Percentiles rank a stretch among this genome's conserved stretches.
Evolutionary conservation across 768 basidiomycete genomes (phyloP).

Genomic region (Boletus sensibilis): DNA sequence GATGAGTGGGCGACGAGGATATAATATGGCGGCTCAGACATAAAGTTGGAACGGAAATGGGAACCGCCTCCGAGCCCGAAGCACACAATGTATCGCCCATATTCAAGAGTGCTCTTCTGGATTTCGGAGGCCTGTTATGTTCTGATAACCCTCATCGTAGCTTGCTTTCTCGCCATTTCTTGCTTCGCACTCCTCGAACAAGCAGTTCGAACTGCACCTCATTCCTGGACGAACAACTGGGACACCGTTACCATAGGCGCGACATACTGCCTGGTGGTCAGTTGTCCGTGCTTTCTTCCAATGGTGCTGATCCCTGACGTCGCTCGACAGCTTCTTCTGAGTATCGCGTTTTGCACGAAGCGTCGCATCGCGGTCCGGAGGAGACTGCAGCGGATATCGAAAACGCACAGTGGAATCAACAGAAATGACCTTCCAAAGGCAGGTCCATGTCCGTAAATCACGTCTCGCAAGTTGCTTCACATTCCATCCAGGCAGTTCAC

Average conservation of each 20-base stretch:
- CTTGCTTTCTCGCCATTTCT: constrained; percentile 59
- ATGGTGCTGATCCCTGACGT: not conserved
- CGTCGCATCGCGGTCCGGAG: constrained; percentile 65
- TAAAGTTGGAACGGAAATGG: not conserved
- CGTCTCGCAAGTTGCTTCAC: constrained; percentile 1
- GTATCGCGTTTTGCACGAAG: constrained; percentile 63
- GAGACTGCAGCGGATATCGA: constrained; percentile 66
- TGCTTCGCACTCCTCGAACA: constrained; percentile 66
- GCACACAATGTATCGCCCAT: constrained; percentile 24
- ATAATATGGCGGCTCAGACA: constrained; percentile 56
- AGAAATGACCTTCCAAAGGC: constrained; percentile 63
- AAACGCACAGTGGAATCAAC: constrained; percentile 51
- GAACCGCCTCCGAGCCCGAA: too few relatives aligned
- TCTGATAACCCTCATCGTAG: constrained; percentile 47
- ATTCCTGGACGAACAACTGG: constrained; percentile 59
- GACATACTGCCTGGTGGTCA: constrained; percentile 69
- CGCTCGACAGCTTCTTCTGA: constrained; percentile 47
- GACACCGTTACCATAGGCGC: constrained; percentile 67
- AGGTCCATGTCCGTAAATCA: not conserved
- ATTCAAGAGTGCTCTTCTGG: constrained; percentile 46
- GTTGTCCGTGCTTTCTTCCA: constrained; percentile 32
- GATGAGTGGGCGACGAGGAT: constrained; percentile 63
- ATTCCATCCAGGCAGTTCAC: constrained; percentile 51
- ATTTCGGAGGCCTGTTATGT: constrained; percentile 55
- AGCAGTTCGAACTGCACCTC: constrained; percentile 64